phyloP scores from a whole-genome alignment of 768 basidiomycete species.

The Lactarius hengduanensis region DNA sequence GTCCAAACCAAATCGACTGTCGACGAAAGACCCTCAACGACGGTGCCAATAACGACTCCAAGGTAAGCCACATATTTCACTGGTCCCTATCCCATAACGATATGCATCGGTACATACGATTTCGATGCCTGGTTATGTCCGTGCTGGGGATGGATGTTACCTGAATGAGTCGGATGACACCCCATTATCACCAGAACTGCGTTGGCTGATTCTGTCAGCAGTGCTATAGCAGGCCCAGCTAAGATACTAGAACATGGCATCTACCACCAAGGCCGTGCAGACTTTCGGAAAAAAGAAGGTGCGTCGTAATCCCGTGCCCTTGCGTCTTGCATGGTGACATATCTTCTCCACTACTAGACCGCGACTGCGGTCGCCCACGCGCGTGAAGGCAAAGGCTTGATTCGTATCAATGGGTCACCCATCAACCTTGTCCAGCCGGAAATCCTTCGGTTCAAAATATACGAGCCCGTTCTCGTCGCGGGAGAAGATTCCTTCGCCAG shows the following conservation, averaged over 20 bases:
- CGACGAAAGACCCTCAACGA: constrained; percentile 30
- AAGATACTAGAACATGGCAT: constrained; percentile 56
- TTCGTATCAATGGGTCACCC: constrained; percentile 96
- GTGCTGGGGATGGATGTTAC: constrained; percentile 43
- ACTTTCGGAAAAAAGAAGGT: constrained; percentile 99
- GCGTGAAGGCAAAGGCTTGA: constrained; percentile 92
- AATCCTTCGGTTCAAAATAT: constrained; percentile 96
- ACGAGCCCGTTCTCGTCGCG: constrained; percentile 93
- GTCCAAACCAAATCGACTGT: constrained; percentile 20
- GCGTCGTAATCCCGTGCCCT: constrained; percentile 33
- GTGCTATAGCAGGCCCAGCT: constrained; percentile 30
- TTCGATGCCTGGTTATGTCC: constrained; percentile 10
- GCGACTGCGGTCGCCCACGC: constrained; percentile 98
- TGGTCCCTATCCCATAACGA: constrained; percentile 2
- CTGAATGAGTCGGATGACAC: constrained; percentile 40
- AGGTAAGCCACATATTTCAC: constrained; percentile 34
- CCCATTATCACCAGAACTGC: constrained; percentile 16
- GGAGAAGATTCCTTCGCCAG: constrained; percentile 84
- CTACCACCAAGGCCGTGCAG: constrained; percentile 86
- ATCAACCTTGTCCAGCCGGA: constrained; percentile 94
- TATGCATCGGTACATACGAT: constrained; percentile 6
- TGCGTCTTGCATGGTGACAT: background rate
- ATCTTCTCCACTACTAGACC: constrained; percentile 53
- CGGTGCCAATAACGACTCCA: constrained; percentile 34
- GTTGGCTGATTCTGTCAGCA: constrained; percentile 23